Evolutionary conservation across 1,284 basidiomycete genomes (phyloP), one percentile per base, ranked within the genome.

Genomic region (Athelia sp.): DNA sequence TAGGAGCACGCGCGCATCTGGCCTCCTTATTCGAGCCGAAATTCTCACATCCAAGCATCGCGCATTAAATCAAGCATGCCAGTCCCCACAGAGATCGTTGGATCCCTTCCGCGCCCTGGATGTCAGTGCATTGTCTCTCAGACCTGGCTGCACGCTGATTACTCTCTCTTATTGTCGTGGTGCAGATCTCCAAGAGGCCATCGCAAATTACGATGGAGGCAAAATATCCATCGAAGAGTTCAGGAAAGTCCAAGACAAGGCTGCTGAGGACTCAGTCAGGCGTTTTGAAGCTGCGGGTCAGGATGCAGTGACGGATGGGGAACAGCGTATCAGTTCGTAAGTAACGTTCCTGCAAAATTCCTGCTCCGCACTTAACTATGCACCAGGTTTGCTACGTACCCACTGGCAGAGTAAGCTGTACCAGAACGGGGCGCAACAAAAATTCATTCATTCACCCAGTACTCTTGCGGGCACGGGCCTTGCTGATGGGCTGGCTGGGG

Each of bases 321-420:
- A 59, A 43, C 58, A 59, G 47, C 40, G 58, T 3, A 45, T 51
- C 17, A 48, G 55, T 34, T 46, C 50, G 43, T 46, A 31, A 8
- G 23, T 22, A n/a, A 22, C 18, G 24, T 22, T 44, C n/a, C 4
- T 11, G n/a, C 19, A 44, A 4, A 22, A 15, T 6, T 8, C 10
- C 23, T 26, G 9, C n/a, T 6, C 6, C 19, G 10, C 21, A 26
- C 19, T 31, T 6, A 18, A 35, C 29, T 24, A 43, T 21, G 50
- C 48, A 6, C 18, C 13, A 52, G 51, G 11, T 56, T 57, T 34
- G 56, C 58, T 36, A 59, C 56, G 9, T 59, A 57, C 43, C 58
- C 58, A 22, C 19, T 57, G 31, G 46, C 52, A 17, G 56, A 59
- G 46, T 47, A 47, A 32, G 31, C 45, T 17, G 10, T 31, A 9